Conservation (phyloP, 169 alveolate genomes). For the Cystoisospora suis region DNA sequence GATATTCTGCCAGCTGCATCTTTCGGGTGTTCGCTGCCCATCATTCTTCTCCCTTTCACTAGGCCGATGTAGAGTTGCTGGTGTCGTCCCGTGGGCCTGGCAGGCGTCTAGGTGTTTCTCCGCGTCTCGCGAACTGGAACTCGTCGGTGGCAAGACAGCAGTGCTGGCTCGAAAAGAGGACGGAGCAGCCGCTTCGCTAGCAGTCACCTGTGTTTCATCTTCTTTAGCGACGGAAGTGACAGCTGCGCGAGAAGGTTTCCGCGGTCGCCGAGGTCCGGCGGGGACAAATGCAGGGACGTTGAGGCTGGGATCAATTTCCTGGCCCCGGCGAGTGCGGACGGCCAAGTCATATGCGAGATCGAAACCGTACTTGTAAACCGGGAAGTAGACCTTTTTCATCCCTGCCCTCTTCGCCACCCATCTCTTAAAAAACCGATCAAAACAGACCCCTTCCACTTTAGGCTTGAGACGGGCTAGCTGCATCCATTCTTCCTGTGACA, state of each 20-base stretch:
- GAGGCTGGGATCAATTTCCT: not conserved
- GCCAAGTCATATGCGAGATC: constrained; percentile 55
- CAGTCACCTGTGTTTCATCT: no score
- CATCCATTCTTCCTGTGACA: constrained; percentile 15
- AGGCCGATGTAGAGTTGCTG: no score
- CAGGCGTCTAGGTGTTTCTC: no score
- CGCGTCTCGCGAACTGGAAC: no score
- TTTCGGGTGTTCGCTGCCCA: constrained; percentile 4
- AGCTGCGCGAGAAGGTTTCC: not conserved
- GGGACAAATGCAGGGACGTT: not conserved
- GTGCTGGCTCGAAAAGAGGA: no score
- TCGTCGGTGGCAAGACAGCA: no score
- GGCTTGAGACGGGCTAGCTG: constrained; percentile 40
- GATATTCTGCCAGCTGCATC: not conserved
- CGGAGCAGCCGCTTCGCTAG: no score
- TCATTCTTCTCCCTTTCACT: no score
- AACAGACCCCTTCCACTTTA: constrained; percentile 57
- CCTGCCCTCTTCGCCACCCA: constrained; percentile 63
- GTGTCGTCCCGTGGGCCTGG: no score
- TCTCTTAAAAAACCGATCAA: constrained; percentile 40
- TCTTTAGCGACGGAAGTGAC: not conserved
- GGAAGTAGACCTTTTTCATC: constrained; percentile 45
- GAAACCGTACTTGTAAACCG: constrained; percentile 55
- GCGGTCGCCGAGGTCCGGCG: not conserved
- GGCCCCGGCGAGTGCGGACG: constrained; percentile 30